Evolutionary conservation across 2,329 filamentous ascomycete species (phyloP).

Genomic region (Aureobasidium lini): DNA sequence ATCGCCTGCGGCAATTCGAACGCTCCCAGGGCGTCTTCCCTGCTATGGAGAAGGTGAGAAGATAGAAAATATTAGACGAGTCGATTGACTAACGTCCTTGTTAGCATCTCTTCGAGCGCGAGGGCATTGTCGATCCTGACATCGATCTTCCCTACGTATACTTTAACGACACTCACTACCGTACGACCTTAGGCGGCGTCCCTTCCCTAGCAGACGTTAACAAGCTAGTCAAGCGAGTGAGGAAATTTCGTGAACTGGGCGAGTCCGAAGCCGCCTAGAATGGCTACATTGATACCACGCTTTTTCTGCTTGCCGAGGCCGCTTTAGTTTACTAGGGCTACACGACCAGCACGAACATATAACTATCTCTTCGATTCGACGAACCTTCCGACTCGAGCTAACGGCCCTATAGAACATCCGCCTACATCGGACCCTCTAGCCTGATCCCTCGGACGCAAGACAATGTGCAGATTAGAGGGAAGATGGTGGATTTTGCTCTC

Average conservation of each 20-base stretch:
- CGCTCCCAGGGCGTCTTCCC: constrained; percentile 10
- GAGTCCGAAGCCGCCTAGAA: constrained; percentile 11
- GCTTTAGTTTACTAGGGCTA: constrained; percentile 1
- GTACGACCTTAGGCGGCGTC: constrained; percentile 8
- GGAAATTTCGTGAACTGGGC: constrained; percentile 3
- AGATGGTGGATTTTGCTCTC: constrained; percentile 12
- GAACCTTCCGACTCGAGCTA: background rate
- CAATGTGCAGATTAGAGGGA: constrained; percentile 9
- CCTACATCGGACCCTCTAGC: constrained; percentile 4
- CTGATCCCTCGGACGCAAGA: constrained; percentile 11
- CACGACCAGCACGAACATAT: constrained; percentile 10
- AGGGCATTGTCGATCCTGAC: constrained; percentile 11
- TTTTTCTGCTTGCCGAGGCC: constrained; percentile 10
- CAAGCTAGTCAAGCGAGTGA: constrained; percentile 5
- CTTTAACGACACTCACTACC: constrained; percentile 8
- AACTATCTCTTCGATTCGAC: constrained; percentile 1
- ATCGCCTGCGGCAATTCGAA: constrained; percentile 12
- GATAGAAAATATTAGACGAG: background rate
- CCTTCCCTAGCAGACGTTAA: constrained; percentile 7
- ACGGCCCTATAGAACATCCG: constrained; percentile 6
- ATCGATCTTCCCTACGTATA: constrained; percentile 12
- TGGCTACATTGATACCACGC: constrained; percentile 8
- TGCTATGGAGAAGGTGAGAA: constrained; percentile 8
- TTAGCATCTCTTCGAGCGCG: constrained; percentile 10
- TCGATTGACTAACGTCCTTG: constrained; percentile 3